These are phyloP conservation scores for Tripterygium wilfordii DNA, from an alignment of 177 flowering plant species.

Conservation along the genomic window DNA sequence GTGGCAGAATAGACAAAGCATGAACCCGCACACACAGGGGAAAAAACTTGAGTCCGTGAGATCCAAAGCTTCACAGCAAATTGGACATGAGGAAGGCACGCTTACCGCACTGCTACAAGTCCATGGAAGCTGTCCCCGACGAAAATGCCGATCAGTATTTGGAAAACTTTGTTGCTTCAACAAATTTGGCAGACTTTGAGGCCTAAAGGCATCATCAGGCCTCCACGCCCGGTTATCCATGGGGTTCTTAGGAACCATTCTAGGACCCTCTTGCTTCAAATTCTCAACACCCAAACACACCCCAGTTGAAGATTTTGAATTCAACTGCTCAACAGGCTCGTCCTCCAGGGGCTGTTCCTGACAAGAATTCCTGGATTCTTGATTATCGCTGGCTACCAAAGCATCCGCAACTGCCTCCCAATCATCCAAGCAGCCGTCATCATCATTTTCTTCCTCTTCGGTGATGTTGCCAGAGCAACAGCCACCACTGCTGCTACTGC, in stretches of 20 bases:
- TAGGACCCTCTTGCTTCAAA: conserved; percentile 18
- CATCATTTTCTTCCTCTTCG: conserved; percentile 53
- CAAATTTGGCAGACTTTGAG: conserved; percentile 76
- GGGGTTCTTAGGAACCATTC: conserved; percentile 14
- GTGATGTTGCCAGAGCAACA: conserved; percentile 54
- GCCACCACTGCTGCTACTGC: conserved; percentile 50
- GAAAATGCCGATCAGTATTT: conserved; percentile 31
- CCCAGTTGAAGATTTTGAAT: conserved; percentile 6
- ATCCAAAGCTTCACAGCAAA: conserved; percentile 82
- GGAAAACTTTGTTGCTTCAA: conserved; percentile 69
- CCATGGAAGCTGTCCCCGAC: conserved; percentile 36
- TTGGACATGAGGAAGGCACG: conserved; percentile 73
- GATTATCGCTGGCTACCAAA: conserved; percentile 44
- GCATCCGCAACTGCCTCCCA: conserved; percentile 99
- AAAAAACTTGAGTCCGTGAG: conserved; percentile 73
- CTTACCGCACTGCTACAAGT: conserved; percentile 19
- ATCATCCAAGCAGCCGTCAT: conserved; percentile 72
- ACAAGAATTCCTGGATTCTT: conserved; percentile 1
- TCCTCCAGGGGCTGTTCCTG: conserved; percentile 15
- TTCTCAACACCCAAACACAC: conserved; percentile 8
- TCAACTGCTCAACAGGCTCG: conserved; percentile 3
- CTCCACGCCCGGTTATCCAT: conserved; percentile 67
- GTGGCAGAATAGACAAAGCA: conserved; percentile 90
- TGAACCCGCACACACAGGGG: conserved; percentile 76
- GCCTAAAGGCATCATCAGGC: conserved; percentile 79